These are phyloP conservation scores for Glebionis coronaria DNA, from an alignment of 129 eudicot species.

Conservation along the genomic window DNA sequence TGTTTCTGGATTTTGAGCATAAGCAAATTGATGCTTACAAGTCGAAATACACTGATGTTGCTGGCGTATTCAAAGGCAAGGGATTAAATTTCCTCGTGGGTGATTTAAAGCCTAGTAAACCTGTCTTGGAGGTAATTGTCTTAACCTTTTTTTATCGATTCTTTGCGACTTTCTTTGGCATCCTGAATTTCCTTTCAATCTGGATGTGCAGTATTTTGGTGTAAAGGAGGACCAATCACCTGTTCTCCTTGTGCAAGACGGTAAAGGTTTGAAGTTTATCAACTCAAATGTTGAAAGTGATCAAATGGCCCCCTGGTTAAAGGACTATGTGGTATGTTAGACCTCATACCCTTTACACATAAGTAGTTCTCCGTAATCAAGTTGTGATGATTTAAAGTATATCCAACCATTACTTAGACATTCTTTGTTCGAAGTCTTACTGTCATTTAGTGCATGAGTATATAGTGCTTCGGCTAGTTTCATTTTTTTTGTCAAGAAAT, in stretches of 20 bases:
- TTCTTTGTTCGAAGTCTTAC: neutral
- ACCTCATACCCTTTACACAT: neutral
- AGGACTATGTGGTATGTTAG: slow-evolving; percentile 57
- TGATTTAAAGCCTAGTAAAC: slow-evolving; percentile 56
- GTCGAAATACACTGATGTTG: slow-evolving; percentile 52
- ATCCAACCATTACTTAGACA: neutral
- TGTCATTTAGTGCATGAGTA: neutral
- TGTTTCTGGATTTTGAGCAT: slow-evolving; percentile 58
- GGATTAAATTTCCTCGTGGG: slow-evolving; percentile 59
- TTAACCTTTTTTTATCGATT: slow-evolving; percentile 6
- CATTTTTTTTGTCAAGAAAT: neutral
- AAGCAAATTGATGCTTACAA: slow-evolving; percentile 45
- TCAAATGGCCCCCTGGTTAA: slow-evolving; percentile 75
- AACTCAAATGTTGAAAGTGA: too few relatives aligned
- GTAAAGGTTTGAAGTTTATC: too few relatives aligned
- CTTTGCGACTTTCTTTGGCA: neutral
- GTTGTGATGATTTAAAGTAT: neutral
- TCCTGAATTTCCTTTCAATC: slow-evolving; percentile 21
- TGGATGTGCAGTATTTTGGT: too few relatives aligned
- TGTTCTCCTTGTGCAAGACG: too few relatives aligned
- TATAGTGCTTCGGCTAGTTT: neutral
- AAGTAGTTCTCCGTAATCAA: neutral
- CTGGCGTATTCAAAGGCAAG: slow-evolving; percentile 57
- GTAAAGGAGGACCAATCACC: too few relatives aligned
- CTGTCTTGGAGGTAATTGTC: slow-evolving; percentile 45